A percentile compares a stretch with the other conserved stretches of the same genome.
phyloP scores from a whole-genome alignment of 495 filamentous ascomycete species.

The Xylaria nigripes region DNA sequence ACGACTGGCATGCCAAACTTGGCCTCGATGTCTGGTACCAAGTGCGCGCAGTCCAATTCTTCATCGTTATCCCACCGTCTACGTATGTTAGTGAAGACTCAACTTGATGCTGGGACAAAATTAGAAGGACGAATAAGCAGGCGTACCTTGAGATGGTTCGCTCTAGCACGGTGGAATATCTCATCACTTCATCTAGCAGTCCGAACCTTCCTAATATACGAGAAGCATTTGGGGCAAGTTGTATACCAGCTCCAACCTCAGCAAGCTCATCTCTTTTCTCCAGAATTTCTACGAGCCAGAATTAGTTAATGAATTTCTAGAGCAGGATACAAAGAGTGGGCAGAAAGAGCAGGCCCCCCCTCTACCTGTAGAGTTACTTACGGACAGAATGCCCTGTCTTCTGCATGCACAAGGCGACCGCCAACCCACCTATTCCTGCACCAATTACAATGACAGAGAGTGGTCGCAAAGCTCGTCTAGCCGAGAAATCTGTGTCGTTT shows the following conservation, averaged over 20 bases:
- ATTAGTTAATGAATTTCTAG: not conserved
- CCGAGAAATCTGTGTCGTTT: conserved; percentile 1
- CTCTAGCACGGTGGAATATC: conserved; percentile 33
- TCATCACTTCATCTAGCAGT: conserved; percentile 50
- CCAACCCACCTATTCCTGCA: conserved; percentile 14
- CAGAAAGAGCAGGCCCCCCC: too few relatives aligned
- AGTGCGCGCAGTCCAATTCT: conserved; percentile 5
- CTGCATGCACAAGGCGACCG: conserved; percentile 6
- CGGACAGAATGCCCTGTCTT: conserved; percentile 15
- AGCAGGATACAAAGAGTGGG: not conserved
- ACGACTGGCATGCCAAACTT: conserved; percentile 10
- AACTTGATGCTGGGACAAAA: not conserved
- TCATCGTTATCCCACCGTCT: conserved; percentile 13
- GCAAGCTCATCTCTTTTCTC: conserved; percentile 3
- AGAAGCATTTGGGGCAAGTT: conserved; percentile 60
- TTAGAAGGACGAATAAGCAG: too few relatives aligned
- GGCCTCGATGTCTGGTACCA: conserved; percentile 9
- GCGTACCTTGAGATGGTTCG: conserved; percentile 1
- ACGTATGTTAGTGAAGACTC: not conserved
- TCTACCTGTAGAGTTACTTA: not conserved
- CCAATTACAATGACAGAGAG: conserved; percentile 13
- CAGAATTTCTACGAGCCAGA: not conserved
- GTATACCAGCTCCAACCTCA: conserved; percentile 58
- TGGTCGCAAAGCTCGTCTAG: conserved; percentile 6
- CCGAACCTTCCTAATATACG: conserved; percentile 56